These are phyloP conservation scores for Blepharisma japonicum DNA, from an alignment of 73 alveolate species.

Conservation along the genomic window DNA sequence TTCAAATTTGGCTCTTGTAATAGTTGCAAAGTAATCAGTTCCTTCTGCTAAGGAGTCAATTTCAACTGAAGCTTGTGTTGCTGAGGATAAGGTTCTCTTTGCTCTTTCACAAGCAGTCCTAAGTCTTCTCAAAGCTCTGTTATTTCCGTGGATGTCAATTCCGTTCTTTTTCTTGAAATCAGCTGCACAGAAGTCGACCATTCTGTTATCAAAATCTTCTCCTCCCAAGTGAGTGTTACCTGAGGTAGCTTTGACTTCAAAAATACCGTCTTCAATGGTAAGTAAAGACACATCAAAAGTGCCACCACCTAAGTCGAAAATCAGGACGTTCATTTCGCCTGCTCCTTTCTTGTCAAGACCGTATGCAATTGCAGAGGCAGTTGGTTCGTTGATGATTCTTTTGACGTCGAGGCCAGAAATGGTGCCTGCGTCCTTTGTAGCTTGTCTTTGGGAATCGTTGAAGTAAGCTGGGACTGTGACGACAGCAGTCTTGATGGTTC, in stretches of 20 bases:
- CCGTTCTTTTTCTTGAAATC: slow-evolving; percentile 76
- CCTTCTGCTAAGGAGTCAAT: slow-evolving; percentile 79
- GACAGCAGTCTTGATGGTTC: slow-evolving; percentile 74
- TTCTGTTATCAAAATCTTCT: slow-evolving; percentile 90
- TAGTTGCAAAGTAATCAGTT: slow-evolving; percentile 58
- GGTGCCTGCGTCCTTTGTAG: slow-evolving; percentile 83
- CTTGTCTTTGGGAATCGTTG: slow-evolving; percentile 79
- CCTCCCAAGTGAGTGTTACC: slow-evolving; percentile 97
- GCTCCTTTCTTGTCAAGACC: slow-evolving; percentile 88
- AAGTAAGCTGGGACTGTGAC: slow-evolving; percentile 86
- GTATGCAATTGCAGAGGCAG: slow-evolving; percentile 95
- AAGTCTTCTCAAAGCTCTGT: slow-evolving; percentile 88
- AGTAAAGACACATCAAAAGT: slow-evolving; percentile 80
- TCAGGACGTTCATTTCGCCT: slow-evolving; percentile 81
- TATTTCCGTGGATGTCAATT: slow-evolving; percentile 67
- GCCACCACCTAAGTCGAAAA: slow-evolving; percentile 87
- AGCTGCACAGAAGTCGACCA: slow-evolving; percentile 66
- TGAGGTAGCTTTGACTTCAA: slow-evolving; percentile 88
- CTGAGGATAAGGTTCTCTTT: slow-evolving; percentile 79
- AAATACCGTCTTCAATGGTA: slow-evolving; percentile 85
- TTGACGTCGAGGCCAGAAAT: slow-evolving; percentile 70
- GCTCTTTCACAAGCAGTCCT: slow-evolving; percentile 95
- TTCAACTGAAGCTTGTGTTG: slow-evolving; percentile 82
- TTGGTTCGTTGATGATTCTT: slow-evolving; percentile 80
- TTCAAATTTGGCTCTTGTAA: slow-evolving; percentile 57